Percentiles rank a stretch among this genome's conserved stretches.
phyloP scores from a whole-genome alignment of 164 flowering plant genomes.

The Amborella trichopoda region DNA sequence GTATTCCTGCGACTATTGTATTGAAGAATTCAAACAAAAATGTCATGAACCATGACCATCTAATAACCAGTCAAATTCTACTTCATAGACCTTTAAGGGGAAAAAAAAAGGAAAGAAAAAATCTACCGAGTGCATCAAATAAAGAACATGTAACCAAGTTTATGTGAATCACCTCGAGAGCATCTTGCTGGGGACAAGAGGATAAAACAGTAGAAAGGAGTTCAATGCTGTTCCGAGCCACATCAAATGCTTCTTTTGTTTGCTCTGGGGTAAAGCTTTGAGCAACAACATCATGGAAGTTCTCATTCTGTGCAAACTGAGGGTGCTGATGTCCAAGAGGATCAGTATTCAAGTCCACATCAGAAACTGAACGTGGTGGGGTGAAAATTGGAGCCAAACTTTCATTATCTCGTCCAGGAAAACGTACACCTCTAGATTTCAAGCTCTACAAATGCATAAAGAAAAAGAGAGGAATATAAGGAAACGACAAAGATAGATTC shows the following conservation, averaged over 20 bases:
- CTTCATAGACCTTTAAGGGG: no score
- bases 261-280: constrained; percentile 62
- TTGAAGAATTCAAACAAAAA: no score
- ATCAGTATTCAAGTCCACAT: constrained; percentile 16
- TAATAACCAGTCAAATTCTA: no score
- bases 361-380: constrained; percentile 60
- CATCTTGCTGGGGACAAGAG: constrained; percentile 92
- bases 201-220: constrained; percentile 86
- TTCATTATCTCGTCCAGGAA: constrained; percentile 91
- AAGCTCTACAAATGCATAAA: constrained; percentile 40
- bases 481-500: no score
- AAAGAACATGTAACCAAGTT: no score
- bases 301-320: constrained; percentile 19
- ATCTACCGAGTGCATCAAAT: no score
- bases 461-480: constrained; percentile 1
- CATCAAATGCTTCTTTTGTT: constrained; percentile 92
- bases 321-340: constrained; percentile 3
- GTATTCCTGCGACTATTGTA: no score
- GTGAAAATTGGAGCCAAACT: constrained; percentile 93
- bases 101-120: no score
- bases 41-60: no score
- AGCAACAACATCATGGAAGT: constrained; percentile 30
- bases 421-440: constrained; percentile 78
- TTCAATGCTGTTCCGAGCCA: constrained; percentile 87
- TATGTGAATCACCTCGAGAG: constrained; percentile 67